Evolutionary conservation across 2,329 filamentous ascomycete genomes (phyloP), one percentile per base, ranked within the genome.

Genomic region (Botrytis pseudocinerea): DNA sequence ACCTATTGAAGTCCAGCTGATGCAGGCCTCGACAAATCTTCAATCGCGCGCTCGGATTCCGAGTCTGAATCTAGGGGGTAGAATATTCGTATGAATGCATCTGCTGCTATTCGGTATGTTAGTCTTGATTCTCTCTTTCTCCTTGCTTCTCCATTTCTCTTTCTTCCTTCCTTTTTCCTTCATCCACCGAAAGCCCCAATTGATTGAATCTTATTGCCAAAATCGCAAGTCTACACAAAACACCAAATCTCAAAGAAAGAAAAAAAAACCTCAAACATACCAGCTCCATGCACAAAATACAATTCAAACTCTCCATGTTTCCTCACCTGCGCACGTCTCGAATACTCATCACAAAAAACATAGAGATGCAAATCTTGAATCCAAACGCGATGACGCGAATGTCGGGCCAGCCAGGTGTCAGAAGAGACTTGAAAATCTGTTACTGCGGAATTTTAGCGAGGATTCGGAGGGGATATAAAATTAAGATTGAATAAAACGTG

Each of bases 261-360:
- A 25, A 44, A 25, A 40, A 69, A n/a, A 65, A 10, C 22, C 22
- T 42, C 2, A n/a, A 46, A 74, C 75, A 28, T 74, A 81, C 80
- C 80, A 54, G 72, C 73, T 12, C 75, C 74, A 46, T 77, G 73
- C 40, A 76, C 72, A 74, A 81, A 82, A 54, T 77, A 73, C 14
- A 82, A 72, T 74, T 80, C 79, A 75, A 81, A 81, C 46, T 77
- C 75, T 16, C 79, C 79, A 71, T 76, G 61, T 51, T 68, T 82
- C 63, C 84, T 86, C 68, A 84, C 84, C 7, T 88, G 85, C 80
- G 88, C 86, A 64, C 85, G 83, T 74, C 88, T 85, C 12, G 84
- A 83, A 76, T 90, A 91, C 1, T 83, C 80, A n/a, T 85, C 81
- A 77, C 85, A 88, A 78, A 91, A 90, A 12, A 90, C 85, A 78